Evolutionary conservation across 2,329 filamentous ascomycete species (phyloP).

Genomic region (Trichophyton rubrum): DNA sequence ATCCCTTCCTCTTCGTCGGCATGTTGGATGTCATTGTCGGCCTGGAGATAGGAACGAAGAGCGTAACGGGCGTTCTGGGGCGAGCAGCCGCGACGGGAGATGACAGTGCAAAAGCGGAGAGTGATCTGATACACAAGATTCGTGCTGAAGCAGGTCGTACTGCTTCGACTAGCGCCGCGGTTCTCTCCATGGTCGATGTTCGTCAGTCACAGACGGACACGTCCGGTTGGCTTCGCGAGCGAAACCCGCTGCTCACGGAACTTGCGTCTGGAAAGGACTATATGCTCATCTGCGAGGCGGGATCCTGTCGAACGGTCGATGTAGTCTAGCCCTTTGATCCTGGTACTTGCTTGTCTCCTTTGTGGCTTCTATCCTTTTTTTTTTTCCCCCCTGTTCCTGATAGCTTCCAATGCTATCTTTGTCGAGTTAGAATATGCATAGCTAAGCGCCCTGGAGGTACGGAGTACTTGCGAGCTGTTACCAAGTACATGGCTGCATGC

Average conservation of each 20-base stretch:
- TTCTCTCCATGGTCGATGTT: constrained; percentile 25
- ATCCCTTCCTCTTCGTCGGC: constrained; percentile 81
- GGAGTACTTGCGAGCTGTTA: too few relatives aligned
- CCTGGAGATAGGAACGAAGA: constrained; percentile 55
- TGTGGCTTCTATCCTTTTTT: not conserved
- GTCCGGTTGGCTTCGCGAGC: constrained; percentile 28
- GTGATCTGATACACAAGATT: constrained; percentile 19
- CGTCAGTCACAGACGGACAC: constrained; percentile 23
- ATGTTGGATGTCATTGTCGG: constrained; percentile 66
- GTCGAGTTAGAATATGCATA: not conserved
- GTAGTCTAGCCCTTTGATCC: constrained; percentile 13
- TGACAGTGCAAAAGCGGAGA: not conserved
- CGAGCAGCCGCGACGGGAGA: constrained; percentile 16
- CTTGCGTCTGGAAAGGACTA: constrained; percentile 29
- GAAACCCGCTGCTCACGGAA: constrained; percentile 28
- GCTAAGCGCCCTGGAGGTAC: not conserved
- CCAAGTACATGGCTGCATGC: too few relatives aligned
- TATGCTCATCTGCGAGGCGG: constrained; percentile 28
- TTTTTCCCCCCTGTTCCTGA: not conserved
- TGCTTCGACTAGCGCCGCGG: constrained; percentile 23
- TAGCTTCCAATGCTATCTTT: not conserved
- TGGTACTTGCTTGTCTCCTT: not conserved
- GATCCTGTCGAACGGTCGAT: constrained; percentile 26
- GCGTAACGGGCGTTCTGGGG: constrained; percentile 44
- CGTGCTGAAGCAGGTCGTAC: constrained; percentile 24